Evolutionary conservation across 129 eudicot species (phyloP).

Genomic region (Arctium minus): DNA sequence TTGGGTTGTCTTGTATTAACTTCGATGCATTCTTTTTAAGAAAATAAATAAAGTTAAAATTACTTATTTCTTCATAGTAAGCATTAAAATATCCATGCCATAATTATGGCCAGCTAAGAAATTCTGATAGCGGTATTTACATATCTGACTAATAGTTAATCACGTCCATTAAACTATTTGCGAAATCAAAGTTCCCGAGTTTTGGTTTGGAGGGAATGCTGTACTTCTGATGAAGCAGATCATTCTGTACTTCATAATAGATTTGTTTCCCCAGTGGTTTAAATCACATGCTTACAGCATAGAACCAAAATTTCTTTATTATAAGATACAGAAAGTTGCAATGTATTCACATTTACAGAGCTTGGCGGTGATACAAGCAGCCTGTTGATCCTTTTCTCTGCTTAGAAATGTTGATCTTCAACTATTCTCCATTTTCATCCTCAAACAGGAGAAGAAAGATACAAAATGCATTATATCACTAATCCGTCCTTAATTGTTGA

Average conservation of each 20-base stretch:
- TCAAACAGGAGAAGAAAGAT: slow-evolving; percentile 2
- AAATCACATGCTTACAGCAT: not conserved
- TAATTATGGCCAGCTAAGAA: not conserved
- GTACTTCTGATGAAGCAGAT: not conserved
- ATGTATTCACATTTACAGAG: slow-evolving; percentile 28
- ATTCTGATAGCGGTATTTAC: not conserved
- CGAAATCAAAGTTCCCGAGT: not conserved
- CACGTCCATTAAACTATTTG: not conserved
- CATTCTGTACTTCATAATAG: not conserved
- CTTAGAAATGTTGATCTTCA: slow-evolving; percentile 1
- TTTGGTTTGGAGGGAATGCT: not conserved
- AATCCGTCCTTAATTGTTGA: slow-evolving; percentile 81
- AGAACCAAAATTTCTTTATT: slow-evolving; percentile 18
- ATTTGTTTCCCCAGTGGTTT: not conserved
- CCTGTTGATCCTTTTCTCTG: slow-evolving; percentile 26
- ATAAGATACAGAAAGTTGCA: slow-evolving; percentile 13
- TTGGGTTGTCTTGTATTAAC: not conserved
- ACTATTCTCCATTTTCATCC: slow-evolving; percentile 15
- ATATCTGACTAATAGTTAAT: not conserved
- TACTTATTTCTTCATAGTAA: not conserved
- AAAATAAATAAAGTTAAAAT: not conserved
- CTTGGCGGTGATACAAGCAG: slow-evolving; percentile 12
- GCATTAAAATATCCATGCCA: not conserved
- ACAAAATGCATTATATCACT: slow-evolving; percentile 45
- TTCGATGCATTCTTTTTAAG: not conserved